Conservation (phyloP, 306 rosid genomes). For the Gleditsia sinensis region DNA sequence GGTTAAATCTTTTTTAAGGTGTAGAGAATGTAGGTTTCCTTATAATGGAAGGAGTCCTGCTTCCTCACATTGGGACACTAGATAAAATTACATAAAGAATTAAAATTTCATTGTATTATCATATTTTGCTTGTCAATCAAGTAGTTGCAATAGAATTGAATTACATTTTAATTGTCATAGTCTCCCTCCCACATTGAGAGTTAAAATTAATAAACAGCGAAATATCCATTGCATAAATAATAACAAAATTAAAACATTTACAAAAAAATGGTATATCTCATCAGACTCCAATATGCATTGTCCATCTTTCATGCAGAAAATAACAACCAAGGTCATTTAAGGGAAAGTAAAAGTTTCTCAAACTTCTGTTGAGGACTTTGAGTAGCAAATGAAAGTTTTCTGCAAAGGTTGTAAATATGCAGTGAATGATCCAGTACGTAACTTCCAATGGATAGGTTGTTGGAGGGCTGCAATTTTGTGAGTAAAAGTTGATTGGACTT, state of each 20-base stretch:
- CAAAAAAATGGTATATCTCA: neutral
- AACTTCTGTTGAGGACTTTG: neutral
- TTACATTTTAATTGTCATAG: neutral
- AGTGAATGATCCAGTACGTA: neutral
- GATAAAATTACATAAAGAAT: neutral
- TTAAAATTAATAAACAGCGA: neutral
- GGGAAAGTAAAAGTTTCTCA: neutral
- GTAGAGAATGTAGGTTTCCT: too few relatives aligned
- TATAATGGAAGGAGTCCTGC: neutral
- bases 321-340: neutral
- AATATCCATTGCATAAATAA: neutral
- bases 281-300: neutral
- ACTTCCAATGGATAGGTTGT: neutral
- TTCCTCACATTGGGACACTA: neutral
- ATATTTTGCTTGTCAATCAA: conserved; percentile 13
- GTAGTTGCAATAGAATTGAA: neutral
- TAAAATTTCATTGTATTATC: neutral
- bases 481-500: neutral
- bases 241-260: neutral
- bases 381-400: neutral
- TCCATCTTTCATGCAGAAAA: neutral
- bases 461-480: neutral
- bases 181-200: neutral
- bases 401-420: neutral
- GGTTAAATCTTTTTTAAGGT: neutral